These are phyloP conservation scores for Perilla frutescens DNA, from an alignment of 257 asterid species.

Conservation along the genomic window DNA sequence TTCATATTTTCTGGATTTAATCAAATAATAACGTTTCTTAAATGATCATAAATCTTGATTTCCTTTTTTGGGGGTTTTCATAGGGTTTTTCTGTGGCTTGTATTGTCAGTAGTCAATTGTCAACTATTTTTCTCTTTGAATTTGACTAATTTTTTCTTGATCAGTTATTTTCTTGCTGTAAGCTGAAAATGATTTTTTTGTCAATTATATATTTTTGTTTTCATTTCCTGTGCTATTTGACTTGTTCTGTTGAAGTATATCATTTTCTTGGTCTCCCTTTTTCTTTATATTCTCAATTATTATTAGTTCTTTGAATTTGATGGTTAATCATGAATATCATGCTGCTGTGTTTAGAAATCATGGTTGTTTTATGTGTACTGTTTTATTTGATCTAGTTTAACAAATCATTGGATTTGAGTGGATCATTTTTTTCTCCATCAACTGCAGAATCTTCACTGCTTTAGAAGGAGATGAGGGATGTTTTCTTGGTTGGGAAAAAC, in stretches of 20 bases:
- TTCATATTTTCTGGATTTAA: constrained; percentile 9
- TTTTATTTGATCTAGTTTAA: background rate
- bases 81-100: constrained; percentile 27
- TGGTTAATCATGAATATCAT: background rate
- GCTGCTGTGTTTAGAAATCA: background rate
- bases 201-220: background rate
- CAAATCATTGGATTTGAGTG: constrained; percentile 23
- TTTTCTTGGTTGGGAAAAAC: constrained; percentile 74
- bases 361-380: background rate
- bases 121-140: constrained; percentile 8
- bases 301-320: background rate
- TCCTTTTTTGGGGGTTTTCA: constrained; percentile 23
- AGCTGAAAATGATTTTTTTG: background rate
- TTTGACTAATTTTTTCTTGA: constrained; percentile 27
- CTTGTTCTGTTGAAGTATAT: background rate
- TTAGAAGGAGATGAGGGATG: constrained; percentile 78
- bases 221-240: background rate
- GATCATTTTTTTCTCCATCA: constrained; percentile 31
- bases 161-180: constrained; percentile 25
- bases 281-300: background rate
- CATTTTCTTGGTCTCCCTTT: background rate
- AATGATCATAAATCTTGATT: constrained; percentile 5
- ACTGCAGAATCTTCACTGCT: constrained; percentile 41
- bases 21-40: background rate
- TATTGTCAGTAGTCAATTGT: constrained; percentile 28